Evolutionary conservation across 2,329 filamentous ascomycete genomes (phyloP).

Genomic region (Eurotiales sp.): DNA sequence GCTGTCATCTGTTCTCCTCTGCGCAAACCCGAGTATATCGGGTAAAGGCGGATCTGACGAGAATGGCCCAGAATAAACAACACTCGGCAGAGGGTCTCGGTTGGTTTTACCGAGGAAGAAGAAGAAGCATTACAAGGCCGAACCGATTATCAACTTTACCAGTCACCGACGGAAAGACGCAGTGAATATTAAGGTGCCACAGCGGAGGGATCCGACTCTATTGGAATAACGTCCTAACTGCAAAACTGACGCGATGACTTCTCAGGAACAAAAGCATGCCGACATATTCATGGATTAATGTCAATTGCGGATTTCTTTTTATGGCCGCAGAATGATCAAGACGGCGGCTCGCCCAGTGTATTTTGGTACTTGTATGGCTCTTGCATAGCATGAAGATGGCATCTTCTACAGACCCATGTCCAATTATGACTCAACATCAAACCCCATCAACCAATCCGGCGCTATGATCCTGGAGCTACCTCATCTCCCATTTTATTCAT

Average conservation of each 20-base stretch:
- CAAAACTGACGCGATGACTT: too few relatives aligned
- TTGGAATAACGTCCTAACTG: background rate
- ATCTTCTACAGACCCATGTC: background rate
- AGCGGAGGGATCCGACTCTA: background rate
- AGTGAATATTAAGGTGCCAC: background rate
- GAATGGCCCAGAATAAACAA: slow-evolving; percentile 1
- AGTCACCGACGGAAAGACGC: background rate
- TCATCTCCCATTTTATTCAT: background rate
- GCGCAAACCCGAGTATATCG: slow-evolving; percentile 7
- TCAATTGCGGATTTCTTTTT: background rate
- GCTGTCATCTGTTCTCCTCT: background rate
- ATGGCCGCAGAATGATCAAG: background rate
- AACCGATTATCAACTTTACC: too few relatives aligned
- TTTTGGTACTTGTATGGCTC: background rate
- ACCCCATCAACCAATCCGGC: background rate
- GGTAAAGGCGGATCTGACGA: slow-evolving; percentile 13
- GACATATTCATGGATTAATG: background rate
- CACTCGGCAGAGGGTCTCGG: background rate
- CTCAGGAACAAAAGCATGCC: background rate
- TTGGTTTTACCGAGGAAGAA: background rate
- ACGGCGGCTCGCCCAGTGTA: background rate
- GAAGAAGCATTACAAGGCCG: background rate
- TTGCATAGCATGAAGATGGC: background rate
- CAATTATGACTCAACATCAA: background rate
- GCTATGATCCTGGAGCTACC: background rate